A percentile compares a stretch with the other conserved stretches of the same genome.
These are phyloP conservation scores for Pythium phragmitis DNA, from an alignment of 352 stramenopile species.

Conservation along the genomic window DNA sequence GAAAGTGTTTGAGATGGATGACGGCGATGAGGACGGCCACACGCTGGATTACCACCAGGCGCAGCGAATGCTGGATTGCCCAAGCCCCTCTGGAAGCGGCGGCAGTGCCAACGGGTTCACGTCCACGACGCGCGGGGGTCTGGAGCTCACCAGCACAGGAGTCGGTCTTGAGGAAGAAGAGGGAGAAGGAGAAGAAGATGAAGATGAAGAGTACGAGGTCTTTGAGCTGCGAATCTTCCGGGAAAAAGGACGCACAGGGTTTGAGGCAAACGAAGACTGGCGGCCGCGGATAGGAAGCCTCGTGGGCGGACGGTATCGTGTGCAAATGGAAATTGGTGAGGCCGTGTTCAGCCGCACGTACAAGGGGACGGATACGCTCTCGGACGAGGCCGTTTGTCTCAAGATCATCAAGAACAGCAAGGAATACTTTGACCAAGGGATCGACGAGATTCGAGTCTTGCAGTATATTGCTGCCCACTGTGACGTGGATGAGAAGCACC, in stretches of 20 bases:
- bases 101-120: neutral
- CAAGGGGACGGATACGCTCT: constrained; percentile 64
- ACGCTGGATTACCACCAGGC: constrained; percentile 7
- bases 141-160: neutral
- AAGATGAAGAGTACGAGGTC: constrained; percentile 55
- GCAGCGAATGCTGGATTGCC: neutral
- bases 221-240: constrained; percentile 72
- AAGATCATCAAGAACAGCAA: constrained; percentile 99
- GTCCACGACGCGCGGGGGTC: neutral
- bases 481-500: constrained; percentile 89
- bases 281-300: constrained; percentile 52
- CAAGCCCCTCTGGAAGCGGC: neutral
- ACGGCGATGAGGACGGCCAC: constrained; percentile 6
- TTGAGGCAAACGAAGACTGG: constrained; percentile 80
- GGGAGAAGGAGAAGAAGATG: constrained; percentile 22
- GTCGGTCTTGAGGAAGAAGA: constrained; percentile 6
- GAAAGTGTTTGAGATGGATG: neutral
- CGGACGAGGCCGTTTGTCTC: constrained; percentile 89
- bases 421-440: constrained; percentile 98
- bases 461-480: constrained; percentile 72
- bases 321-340: constrained; percentile 78
- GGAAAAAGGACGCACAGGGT: constrained; percentile 78
- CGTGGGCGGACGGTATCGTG: constrained; percentile 55
- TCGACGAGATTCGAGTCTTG: constrained; percentile 80
- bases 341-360: constrained; percentile 84